Evolutionary conservation across 306 rosid genomes (phyloP).

Genomic region (Sindora glabra): DNA sequence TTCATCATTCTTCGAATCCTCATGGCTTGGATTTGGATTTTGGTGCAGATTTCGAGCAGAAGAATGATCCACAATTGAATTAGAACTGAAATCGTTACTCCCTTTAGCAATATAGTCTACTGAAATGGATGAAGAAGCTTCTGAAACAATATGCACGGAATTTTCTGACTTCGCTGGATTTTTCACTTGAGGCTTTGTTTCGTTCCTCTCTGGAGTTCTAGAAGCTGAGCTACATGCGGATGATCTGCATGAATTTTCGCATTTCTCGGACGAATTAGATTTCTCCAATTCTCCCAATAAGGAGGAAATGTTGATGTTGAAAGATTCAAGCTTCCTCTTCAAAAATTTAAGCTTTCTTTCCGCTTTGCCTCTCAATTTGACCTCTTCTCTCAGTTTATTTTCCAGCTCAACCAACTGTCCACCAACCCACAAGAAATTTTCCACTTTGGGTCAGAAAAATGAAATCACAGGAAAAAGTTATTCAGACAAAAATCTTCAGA

Average conservation of each 20-base stretch:
- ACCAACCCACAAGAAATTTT: background rate
- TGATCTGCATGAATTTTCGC: conserved; percentile 38
- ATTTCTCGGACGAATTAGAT: conserved; percentile 38
- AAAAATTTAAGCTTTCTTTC: conserved; percentile 58
- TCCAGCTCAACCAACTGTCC: conserved; percentile 62
- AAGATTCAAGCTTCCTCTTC: conserved; percentile 52
- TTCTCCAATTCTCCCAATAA: conserved; percentile 28
- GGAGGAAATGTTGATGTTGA: conserved; percentile 22
- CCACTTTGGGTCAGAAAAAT: background rate
- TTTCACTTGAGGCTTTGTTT: conserved; percentile 16
- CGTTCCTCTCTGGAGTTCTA: conserved; percentile 30
- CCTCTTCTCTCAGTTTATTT: conserved; percentile 51
- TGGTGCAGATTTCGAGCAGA: conserved; percentile 6
- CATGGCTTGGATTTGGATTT: conserved; percentile 16
- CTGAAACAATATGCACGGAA: conserved; percentile 17
- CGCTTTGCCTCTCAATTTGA: conserved; percentile 49
- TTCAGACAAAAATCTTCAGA: conserved; percentile 5
- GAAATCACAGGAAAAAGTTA: conserved; percentile 14
- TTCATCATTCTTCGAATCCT: conserved; percentile 27
- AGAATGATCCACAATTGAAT: conserved; percentile 15
- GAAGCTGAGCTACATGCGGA: conserved; percentile 26
- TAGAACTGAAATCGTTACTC: conserved; percentile 8
- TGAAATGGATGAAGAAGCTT: conserved; percentile 13
- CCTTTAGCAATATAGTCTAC: conserved; percentile 29
- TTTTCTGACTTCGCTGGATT: conserved; percentile 12